A percentile compares a stretch with the other conserved stretches of the same genome.
Conservation (phyloP, 495 filamentous ascomycete genomes). For the Trichoderma asperelloides region DNA sequence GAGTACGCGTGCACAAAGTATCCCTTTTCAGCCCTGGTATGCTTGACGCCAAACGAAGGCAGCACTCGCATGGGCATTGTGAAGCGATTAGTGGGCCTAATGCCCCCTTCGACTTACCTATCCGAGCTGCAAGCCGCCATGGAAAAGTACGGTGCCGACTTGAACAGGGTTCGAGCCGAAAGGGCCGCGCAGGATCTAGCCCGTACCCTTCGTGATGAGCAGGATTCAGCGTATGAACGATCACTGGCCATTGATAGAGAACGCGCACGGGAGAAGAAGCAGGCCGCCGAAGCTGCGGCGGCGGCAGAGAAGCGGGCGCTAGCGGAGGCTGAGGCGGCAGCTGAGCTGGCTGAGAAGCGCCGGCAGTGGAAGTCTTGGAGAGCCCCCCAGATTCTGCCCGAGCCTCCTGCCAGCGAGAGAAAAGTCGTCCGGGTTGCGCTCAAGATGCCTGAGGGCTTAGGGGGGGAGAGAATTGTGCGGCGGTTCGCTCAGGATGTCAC, state of each 20-base stretch:
- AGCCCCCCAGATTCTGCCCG: slow-evolving; percentile 51
- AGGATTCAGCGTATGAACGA: slow-evolving; percentile 87
- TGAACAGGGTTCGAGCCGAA: slow-evolving; percentile 58
- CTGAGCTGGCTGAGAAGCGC: slow-evolving; percentile 45
- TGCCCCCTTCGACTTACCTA: slow-evolving; percentile 56
- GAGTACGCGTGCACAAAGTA: slow-evolving; percentile 82
- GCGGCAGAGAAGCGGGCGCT: slow-evolving; percentile 45
- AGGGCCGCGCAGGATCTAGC: slow-evolving; percentile 69
- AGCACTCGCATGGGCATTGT: slow-evolving; percentile 82
- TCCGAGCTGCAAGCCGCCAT: slow-evolving; percentile 63
- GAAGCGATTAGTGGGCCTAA: slow-evolving; percentile 61
- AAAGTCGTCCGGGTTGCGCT: slow-evolving; percentile 74
- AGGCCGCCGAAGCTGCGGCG: slow-evolving; percentile 61
- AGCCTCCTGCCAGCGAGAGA: slow-evolving; percentile 56
- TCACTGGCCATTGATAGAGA: slow-evolving; percentile 82
- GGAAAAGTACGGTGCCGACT: slow-evolving; percentile 55
- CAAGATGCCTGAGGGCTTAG: slow-evolving; percentile 60
- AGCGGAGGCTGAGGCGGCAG: slow-evolving; percentile 55
- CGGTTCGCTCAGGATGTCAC: slow-evolving; percentile 54
- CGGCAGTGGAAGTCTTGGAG: slow-evolving; percentile 78
- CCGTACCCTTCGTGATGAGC: slow-evolving; percentile 68
- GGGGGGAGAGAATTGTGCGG: slow-evolving; percentile 56
- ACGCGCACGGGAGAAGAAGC: slow-evolving; percentile 60
- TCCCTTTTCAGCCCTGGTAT: slow-evolving; percentile 76
- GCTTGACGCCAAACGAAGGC: slow-evolving; percentile 70